Conservation (phyloP, 2,329 filamentous ascomycete genomes). For the Fusarium anguioides region DNA sequence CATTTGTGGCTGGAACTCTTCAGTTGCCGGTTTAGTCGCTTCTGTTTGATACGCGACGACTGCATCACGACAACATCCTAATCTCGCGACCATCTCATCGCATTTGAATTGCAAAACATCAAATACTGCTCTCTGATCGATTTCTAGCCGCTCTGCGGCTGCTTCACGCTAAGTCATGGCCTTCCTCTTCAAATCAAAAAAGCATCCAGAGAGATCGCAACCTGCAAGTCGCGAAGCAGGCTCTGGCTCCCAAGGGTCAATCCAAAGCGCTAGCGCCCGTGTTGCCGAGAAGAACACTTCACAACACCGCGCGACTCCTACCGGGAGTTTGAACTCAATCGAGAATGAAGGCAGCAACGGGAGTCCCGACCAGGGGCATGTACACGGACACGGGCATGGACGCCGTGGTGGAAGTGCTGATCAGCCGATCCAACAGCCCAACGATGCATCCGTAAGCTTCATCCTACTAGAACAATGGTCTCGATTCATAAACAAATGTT, state of each 20-base stretch:
- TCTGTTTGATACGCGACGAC: conserved; percentile 41
- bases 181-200: conserved; percentile 86
- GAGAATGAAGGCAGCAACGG: conserved; percentile 66
- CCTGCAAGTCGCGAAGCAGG: conserved; percentile 66
- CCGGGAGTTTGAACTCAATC: conserved; percentile 81
- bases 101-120: conserved; percentile 8
- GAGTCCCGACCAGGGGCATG: conserved; percentile 75
- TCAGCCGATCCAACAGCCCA: conserved; percentile 56
- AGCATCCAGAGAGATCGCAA: conserved; percentile 71
- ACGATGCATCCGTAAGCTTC: conserved; percentile 57
- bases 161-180: conserved; percentile 69
- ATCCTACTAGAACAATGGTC: neutral
- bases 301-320: conserved; percentile 74
- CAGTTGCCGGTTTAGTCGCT: conserved; percentile 24
- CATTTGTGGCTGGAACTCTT: conserved; percentile 43
- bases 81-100: conserved; percentile 15
- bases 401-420: conserved; percentile 65
- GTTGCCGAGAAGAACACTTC: conserved; percentile 62
- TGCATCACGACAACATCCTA: conserved; percentile 2
- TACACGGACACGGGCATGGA: conserved; percentile 54
- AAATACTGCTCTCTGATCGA: conserved; percentile 35
- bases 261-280: conserved; percentile 62
- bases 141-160: conserved; percentile 51
- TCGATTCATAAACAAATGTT: conserved; percentile 11
- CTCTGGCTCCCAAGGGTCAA: conserved; percentile 57